Conservation (phyloP, 805 yeast species). For the Wickerhamiella hasegawae region DNA sequence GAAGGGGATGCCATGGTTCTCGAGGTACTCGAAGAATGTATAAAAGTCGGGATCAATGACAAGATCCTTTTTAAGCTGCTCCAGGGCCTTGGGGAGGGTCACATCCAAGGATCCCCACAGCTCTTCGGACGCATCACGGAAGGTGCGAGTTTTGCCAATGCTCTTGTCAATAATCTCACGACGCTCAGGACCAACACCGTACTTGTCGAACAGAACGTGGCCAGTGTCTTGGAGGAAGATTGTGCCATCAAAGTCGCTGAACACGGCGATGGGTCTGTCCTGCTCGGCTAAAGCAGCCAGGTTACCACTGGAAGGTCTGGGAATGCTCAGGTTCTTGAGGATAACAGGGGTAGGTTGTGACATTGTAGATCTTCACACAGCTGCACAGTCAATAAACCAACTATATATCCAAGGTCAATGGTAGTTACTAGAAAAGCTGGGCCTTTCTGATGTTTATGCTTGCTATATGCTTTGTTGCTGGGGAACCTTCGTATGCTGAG, state of each 20-base stretch:
- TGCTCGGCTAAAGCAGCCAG: conserved; percentile 15
- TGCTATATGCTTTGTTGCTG: too few relatives aligned
- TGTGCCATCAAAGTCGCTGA: conserved; percentile 30
- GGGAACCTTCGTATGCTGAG: too few relatives aligned
- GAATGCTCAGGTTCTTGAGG: conserved; percentile 12
- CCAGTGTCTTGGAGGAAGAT: conserved; percentile 31
- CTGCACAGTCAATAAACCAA: too few relatives aligned
- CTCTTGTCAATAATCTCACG: conserved; percentile 24
- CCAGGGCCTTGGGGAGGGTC: conserved; percentile 24
- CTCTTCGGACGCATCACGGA: conserved; percentile 28
- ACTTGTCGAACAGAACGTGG: conserved; percentile 28
- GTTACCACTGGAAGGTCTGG: conserved; percentile 17
- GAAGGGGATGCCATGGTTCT: conserved; percentile 25
- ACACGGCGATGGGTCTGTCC: conserved; percentile 17
- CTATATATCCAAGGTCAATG: too few relatives aligned
- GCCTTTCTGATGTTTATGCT: too few relatives aligned
- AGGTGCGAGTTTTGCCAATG: conserved; percentile 24
- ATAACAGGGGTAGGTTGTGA: conserved; percentile 1
- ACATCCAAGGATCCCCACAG: conserved; percentile 30
- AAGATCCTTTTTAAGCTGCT: conserved; percentile 21
- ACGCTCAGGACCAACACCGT: conserved; percentile 26
- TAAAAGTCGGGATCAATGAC: conserved; percentile 27
- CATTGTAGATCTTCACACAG: too few relatives aligned
- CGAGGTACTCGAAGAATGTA: conserved; percentile 24
- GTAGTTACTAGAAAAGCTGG: too few relatives aligned